Conservation (phyloP, 768 basidiomycete genomes). For the Boletus huronensis region DNA sequence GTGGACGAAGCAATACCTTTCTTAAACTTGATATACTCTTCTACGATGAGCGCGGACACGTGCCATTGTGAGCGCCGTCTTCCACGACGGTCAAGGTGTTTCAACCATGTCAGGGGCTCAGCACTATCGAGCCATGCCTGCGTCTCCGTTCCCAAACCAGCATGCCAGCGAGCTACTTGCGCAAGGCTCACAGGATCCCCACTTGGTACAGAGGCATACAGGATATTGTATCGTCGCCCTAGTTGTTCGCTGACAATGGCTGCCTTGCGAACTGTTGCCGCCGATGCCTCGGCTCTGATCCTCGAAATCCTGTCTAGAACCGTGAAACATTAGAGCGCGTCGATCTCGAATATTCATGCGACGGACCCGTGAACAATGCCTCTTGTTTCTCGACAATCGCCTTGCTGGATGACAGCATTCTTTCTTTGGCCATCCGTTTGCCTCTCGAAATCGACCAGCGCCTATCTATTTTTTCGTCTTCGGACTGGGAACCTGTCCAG, state of each 20-base stretch:
- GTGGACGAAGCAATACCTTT: conserved; percentile 19
- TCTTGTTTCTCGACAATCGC: conserved; percentile 58
- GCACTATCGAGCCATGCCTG: conserved; percentile 55
- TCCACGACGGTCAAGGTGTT: conserved; percentile 52
- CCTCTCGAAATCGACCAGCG: conserved; percentile 54
- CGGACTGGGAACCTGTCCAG: conserved; percentile 58
- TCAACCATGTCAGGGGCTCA: conserved; percentile 74
- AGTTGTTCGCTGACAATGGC: conserved; percentile 63
- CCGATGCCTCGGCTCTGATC: conserved; percentile 47
- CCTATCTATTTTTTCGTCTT: conserved; percentile 56
- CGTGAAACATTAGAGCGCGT: background rate
- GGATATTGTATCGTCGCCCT: conserved; percentile 57
- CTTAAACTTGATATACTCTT: conserved; percentile 56
- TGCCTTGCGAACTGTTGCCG: conserved; percentile 60
- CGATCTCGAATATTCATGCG: background rate
- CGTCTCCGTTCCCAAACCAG: conserved; percentile 44
- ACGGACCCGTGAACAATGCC: conserved; percentile 51
- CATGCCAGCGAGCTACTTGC: conserved; percentile 58
- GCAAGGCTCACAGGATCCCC: conserved; percentile 41
- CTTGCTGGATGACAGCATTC: conserved; percentile 38
- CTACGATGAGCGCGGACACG: conserved; percentile 64
- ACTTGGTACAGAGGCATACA: conserved; percentile 39
- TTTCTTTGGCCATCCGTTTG: conserved; percentile 59
- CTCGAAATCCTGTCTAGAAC: conserved; percentile 53
- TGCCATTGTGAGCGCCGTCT: conserved; percentile 52